A percentile compares a stretch with the other conserved stretches of the same genome.
phyloP scores from a whole-genome alignment of 202 grass and related monocot species.

The Bolboschoenoplectus hybrid region DNA sequence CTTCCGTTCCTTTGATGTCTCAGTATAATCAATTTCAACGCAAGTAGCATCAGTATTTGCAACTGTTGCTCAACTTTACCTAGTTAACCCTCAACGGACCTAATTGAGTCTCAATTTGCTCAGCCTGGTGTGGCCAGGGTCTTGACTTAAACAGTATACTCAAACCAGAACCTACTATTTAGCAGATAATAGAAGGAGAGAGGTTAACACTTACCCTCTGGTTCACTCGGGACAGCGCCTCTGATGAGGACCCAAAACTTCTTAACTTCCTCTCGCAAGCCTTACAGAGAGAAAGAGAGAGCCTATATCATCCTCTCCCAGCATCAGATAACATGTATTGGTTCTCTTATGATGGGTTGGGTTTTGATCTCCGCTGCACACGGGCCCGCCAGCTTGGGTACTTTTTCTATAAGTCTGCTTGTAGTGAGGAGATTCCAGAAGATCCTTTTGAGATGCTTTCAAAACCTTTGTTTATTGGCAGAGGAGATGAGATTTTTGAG shows the following conservation, averaged over 20 bases:
- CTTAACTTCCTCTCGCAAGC: slow-evolving; percentile 68
- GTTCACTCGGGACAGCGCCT: slow-evolving; percentile 74
- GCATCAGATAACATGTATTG: slow-evolving; percentile 89
- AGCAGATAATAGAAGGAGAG: slow-evolving; percentile 89
- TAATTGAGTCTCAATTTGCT: background rate
- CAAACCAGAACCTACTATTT: slow-evolving; percentile 37
- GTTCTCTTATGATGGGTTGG: slow-evolving; percentile 64
- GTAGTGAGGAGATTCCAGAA: slow-evolving; percentile 34
- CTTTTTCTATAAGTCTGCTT: slow-evolving; percentile 40
- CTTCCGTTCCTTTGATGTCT: background rate
- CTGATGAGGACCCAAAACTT: slow-evolving; percentile 89
- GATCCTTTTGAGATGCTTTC: slow-evolving; percentile 63
- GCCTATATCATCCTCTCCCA: slow-evolving; percentile 60
- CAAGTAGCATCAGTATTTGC: background rate
- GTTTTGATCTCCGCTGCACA: slow-evolving; percentile 79
- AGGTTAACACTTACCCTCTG: slow-evolving; percentile 89
- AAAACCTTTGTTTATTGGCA: slow-evolving; percentile 57
- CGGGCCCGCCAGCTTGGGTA: slow-evolving; percentile 62
- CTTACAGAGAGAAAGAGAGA: slow-evolving; percentile 48
- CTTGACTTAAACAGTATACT: slow-evolving; percentile 10
- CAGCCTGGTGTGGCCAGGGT: background rate
- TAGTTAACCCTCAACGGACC: background rate
- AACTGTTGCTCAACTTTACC: background rate
- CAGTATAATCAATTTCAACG: background rate
- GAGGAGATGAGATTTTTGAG: slow-evolving; percentile 56